phyloP scores from a whole-genome alignment of 805 yeast genomes.

The Kluyveromyces starmeri region DNA sequence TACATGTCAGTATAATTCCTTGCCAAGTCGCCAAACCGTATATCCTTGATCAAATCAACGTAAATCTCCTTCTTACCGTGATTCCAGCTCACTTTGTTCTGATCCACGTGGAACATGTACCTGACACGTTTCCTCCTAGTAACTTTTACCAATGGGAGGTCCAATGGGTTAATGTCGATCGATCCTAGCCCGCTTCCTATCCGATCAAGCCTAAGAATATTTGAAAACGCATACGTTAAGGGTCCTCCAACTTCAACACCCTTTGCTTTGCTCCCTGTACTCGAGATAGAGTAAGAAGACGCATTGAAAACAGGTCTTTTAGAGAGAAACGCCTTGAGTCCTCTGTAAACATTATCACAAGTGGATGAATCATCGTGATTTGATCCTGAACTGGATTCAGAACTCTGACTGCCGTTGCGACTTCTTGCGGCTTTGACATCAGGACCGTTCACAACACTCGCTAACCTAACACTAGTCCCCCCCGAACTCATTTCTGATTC shows the following conservation, averaged over 20 bases:
- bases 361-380: constrained; percentile 4
- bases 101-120: constrained; percentile 17
- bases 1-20: constrained; percentile 80
- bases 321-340: constrained; percentile 2
- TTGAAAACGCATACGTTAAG: constrained; percentile 1
- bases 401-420: too few relatives aligned
- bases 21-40: constrained; percentile 56
- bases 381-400: too few relatives aligned
- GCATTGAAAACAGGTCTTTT: constrained; percentile 1
- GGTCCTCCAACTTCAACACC: constrained; percentile 3
- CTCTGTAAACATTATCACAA: constrained; percentile 3
- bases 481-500: too few relatives aligned
- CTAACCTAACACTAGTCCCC: too few relatives aligned
- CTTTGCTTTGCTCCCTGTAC: not conserved
- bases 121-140: constrained; percentile 23
- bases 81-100: constrained; percentile 23
- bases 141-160: constrained; percentile 16
- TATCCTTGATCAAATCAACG: constrained; percentile 28
- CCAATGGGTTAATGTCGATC: not conserved
- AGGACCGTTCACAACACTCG: too few relatives aligned
- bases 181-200: not conserved
- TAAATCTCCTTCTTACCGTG: constrained; percentile 21
- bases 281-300: not conserved
- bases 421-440: too few relatives aligned
- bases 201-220: not conserved